A percentile compares a stretch with the other conserved stretches of the same genome.
Evolutionary conservation across 441 rosid species (phyloP).

Genomic region (Euphorbia corollata): DNA sequence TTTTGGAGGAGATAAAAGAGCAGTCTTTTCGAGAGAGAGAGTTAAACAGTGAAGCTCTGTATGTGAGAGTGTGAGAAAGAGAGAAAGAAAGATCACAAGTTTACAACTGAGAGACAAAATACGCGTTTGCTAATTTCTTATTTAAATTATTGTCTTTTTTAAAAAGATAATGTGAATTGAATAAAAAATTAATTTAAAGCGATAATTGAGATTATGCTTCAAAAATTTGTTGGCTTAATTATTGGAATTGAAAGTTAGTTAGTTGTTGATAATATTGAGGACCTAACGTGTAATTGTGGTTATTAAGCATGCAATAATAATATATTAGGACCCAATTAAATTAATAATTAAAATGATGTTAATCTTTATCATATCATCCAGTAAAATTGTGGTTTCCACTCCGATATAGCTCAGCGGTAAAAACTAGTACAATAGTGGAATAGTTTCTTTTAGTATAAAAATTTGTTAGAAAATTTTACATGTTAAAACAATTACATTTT

Average conservation of each 20-base stretch:
- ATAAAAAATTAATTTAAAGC: background rate
- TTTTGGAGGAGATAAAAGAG: constrained; percentile 12
- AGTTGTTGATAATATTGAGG: background rate
- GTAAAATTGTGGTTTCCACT: too few relatives aligned
- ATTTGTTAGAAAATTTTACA: too few relatives aligned
- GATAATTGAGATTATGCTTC: constrained; percentile 18
- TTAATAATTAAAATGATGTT: too few relatives aligned
- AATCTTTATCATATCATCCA: too few relatives aligned
- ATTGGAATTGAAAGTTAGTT: background rate
- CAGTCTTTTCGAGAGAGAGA: background rate
- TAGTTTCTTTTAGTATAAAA: too few relatives aligned
- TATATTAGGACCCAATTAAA: too few relatives aligned
- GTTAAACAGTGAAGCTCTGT: constrained; percentile 4
- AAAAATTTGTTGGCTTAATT: constrained; percentile 3
- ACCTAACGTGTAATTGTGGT: background rate
- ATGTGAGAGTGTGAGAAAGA: constrained; percentile 3
- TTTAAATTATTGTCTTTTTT: background rate
- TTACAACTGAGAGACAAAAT: constrained; percentile 16
- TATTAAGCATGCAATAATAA: too few relatives aligned
- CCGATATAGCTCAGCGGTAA: too few relatives aligned
- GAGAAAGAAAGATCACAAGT: background rate
- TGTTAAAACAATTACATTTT: too few relatives aligned
- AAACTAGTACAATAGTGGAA: too few relatives aligned
- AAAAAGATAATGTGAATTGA: background rate
- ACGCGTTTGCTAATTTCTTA: constrained; percentile 16